Evolutionary conservation across 1,139 yeast genomes (phyloP).

Genomic region (Geotrichum candidum): DNA sequence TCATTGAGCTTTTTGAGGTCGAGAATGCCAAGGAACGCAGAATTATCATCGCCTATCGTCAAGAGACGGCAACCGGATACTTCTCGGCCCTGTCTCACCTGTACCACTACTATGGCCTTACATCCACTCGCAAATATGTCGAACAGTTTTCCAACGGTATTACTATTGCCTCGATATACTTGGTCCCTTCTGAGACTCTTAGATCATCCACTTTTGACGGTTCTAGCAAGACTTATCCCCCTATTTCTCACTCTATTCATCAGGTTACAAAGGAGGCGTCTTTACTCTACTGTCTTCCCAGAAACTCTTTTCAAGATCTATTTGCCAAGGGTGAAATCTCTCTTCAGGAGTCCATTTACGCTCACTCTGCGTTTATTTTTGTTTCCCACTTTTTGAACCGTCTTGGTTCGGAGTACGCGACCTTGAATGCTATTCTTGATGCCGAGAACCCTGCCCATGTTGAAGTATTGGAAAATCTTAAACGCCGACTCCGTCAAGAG

Average conservation of each 20-base stretch:
- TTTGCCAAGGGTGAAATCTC: slow-evolving; percentile 77
- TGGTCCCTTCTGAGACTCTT: slow-evolving; percentile 48
- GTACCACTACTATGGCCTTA: slow-evolving; percentile 83
- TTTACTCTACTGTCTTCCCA: slow-evolving; percentile 83
- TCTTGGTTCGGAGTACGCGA: slow-evolving; percentile 82
- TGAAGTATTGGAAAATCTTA: slow-evolving; percentile 73
- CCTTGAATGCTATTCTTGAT: slow-evolving; percentile 61
- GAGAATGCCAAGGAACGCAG: slow-evolving; percentile 76
- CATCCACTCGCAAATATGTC: slow-evolving; percentile 82
- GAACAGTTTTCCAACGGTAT: slow-evolving; percentile 91
- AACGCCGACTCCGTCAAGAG: slow-evolving; percentile 86
- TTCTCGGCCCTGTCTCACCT: slow-evolving; percentile 83
- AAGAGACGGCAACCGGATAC: slow-evolving; percentile 78
- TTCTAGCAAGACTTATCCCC: slow-evolving; percentile 39
- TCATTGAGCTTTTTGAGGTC: slow-evolving; percentile 77
- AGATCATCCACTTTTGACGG: slow-evolving; percentile 27
- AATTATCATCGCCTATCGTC: slow-evolving; percentile 82
- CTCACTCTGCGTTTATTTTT: slow-evolving; percentile 89
- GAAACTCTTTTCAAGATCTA: slow-evolving; percentile 68
- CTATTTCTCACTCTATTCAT: slow-evolving; percentile 66
- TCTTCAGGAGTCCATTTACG: slow-evolving; percentile 88
- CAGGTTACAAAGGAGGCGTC: slow-evolving; percentile 96
- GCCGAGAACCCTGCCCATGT: slow-evolving; percentile 52
- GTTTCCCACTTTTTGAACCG: slow-evolving; percentile 92
- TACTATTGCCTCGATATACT: slow-evolving; percentile 79